Base-by-base conservation (phyloP, 495 filamentous ascomycete species). In the Neurospora africana region DNA sequence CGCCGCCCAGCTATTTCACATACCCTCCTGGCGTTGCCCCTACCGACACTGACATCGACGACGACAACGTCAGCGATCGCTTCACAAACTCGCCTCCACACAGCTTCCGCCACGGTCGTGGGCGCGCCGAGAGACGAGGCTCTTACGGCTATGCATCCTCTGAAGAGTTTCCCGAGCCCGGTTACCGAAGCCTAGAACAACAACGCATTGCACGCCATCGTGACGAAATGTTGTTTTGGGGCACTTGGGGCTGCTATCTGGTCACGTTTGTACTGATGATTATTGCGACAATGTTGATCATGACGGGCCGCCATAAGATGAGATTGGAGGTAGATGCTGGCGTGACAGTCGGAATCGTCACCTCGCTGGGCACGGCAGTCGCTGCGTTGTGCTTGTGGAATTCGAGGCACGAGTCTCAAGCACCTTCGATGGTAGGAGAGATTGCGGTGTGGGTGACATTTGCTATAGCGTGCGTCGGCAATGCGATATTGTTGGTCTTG, bases 291-390 rank as follows among this genome's bases (percentile, higher is more conserved):
- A 75, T 88, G 8, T 81, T 91, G 5, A 83, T 88, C 68, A 74
- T 79, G 4, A 87, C 89, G 7, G 87, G 88, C 5, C 80, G 83
- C 5, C 84, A 85, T 70, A 86, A 84, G 76, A 80, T 86, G 70
- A 79, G 81, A 2, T 77, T 86, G 58, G 85, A 89, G 73, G 89
- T 91, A 5, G 88, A 91, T 72, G 84, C 83, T 2, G 90, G 88
- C 27, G 87, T 88, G 37, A 82, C 88, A 9, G 77, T 88, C 23
- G 89, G 87, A 11, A 86, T 89, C n/a, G 80, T 86, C 27, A 77
- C 83, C 1, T 86, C 84, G 69, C 75, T 90, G 33, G 80, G 87
- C 69, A 85, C 87, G 75, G 88, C 86, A 11, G 84, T 85, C 41
- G 80, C 84, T 19, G 89, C 82, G 8, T 75, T 89, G 13, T 85